Base-by-base conservation (phyloP, 2,329 filamentous ascomycete species). In the Aschersonia sp. region DNA sequence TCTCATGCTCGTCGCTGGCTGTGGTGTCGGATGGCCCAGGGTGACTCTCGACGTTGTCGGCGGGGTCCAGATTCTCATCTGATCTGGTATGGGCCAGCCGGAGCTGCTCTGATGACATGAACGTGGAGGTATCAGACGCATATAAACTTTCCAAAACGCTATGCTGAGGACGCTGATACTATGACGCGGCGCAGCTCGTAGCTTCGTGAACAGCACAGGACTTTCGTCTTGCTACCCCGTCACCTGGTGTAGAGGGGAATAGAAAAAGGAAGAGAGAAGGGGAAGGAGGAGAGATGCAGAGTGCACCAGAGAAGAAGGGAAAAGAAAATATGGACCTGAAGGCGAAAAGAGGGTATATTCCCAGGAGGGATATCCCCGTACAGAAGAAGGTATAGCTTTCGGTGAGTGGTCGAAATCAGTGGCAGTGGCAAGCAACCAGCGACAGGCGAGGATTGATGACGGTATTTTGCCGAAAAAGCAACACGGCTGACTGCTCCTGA, bases 41-140 rank as follows among this genome's bases (percentile, higher is more conserved):
- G 12, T 46, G 41, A 10, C 38, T 45, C n/a, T 45, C 47, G 30
- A 30, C 10, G 31, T 40, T 43, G 12, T 32, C 42, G 10, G 5
- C 29, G 5, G 40, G n/a, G 43, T 51, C 50, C 40, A 30, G 45
- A 48, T 48, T 40, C 44, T n/a, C 46, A 47, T 48, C 40, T 31
- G 44, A 31, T 45, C 51, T 47, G 46, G 48, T 46, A 43, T 42
- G 40, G 30, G 46, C 46, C 47, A 43, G 45, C 42, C 43, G 41
- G 29, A 44, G 42, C 40, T 31, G 47, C 43, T 50, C 48, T 51
- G 51, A 30, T 47, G 51, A 50, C 51, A 53, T 51, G 51, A 50
- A 50, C 41, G 45, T 45, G n/a, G 40, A 42, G 46, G 30, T 9
- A 44, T 28, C 40, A 46, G 41, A 40, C 6, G 30, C 43, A 28